Evolutionary conservation across 352 stramenopile species (phyloP), one percentile per base, ranked within the genome.

Genomic region (Globisporangium okanoganense): DNA sequence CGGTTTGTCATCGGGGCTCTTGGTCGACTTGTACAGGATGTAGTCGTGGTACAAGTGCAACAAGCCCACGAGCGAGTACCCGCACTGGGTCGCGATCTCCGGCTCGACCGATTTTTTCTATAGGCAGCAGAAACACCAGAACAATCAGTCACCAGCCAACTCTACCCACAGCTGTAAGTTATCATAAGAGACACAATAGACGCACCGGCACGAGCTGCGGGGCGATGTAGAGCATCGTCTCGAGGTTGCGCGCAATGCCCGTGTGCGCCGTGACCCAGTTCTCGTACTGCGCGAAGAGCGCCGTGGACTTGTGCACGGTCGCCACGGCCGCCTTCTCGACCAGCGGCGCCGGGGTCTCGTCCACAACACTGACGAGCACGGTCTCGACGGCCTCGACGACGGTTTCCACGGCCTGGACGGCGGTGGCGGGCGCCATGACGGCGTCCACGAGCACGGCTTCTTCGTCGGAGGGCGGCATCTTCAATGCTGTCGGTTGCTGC

Each of bases 31-130:
- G 76, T 81, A 90, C 51, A 92, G 62, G 13, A 95, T 70, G 63
- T 88, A 88, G 78, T 95, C 85, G 56, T 95, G 85, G 65, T 90
- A 92, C 61, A 93, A 33, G 54, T 85, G 80, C 35, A 95, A 67
- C 41, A 95, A 56, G 0, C 83, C 83, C 50, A 89, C 82, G 35
- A 93, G 59, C 47, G 85, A 85, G 66, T 95, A 95, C 5, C 85
- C 79, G n/a, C 70, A 75, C 61, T 95, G 80, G 16, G 83, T 84
- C 38, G 81, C 77, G 24, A 92, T 62, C 50, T 93, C 82, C 0
- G 78, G 82, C 31, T 89, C 73, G 33, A 80, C 67, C 29, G 81
- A 61, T 22, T 69, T 70, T 71, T 87, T 88, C 66, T 86, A 53
- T 29, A 55, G n/a, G 9, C 38, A 62, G n/a, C 29, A 47, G 12